These are phyloP conservation scores for Thraustochytrium striatum DNA, from an alignment of 352 stramenopile genomes.

Conservation along the genomic window DNA sequence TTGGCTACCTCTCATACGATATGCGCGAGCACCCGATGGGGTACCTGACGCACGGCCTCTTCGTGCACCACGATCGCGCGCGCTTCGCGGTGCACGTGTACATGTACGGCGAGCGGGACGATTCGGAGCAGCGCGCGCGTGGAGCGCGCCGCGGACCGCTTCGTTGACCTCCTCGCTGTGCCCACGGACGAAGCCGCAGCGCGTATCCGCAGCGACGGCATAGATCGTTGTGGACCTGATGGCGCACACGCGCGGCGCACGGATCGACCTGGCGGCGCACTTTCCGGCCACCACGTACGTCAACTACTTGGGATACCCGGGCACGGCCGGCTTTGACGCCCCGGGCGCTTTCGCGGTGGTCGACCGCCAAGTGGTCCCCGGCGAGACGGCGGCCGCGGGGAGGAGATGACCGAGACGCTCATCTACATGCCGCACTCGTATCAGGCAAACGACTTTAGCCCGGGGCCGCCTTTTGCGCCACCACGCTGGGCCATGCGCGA, in stretches of 20 bases:
- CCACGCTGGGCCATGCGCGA: conserved; percentile 53
- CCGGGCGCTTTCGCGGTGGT: conserved; percentile 76
- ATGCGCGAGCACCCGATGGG: conserved; percentile 71
- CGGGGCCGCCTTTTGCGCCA: neutral
- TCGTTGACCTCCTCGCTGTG: conserved; percentile 63
- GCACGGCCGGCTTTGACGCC: conserved; percentile 69
- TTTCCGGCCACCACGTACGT: conserved; percentile 64
- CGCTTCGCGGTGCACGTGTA: conserved; percentile 64
- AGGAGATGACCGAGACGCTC: conserved; percentile 69
- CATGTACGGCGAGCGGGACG: conserved; percentile 74
- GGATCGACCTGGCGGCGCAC: conserved; percentile 59
- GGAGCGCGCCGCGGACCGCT: conserved; percentile 60
- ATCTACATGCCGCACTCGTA: conserved; percentile 82
- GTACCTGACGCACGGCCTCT: conserved; percentile 73
- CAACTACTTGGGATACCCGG: conserved; percentile 84
- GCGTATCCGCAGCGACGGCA: conserved; percentile 60
- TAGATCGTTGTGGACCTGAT: conserved; percentile 86
- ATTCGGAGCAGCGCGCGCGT: conserved; percentile 61
- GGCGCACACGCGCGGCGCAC: conserved; percentile 74
- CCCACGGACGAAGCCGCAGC: conserved; percentile 63
- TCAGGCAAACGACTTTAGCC: conserved; percentile 73
- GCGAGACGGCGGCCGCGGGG: conserved; percentile 51
- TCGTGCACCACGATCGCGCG: conserved; percentile 67
- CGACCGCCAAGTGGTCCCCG: conserved; percentile 39
- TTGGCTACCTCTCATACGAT: conserved; percentile 61